phyloP scores from a whole-genome alignment of 169 alveolate genomes.

The Cryptosporidium tyzzeri region DNA sequence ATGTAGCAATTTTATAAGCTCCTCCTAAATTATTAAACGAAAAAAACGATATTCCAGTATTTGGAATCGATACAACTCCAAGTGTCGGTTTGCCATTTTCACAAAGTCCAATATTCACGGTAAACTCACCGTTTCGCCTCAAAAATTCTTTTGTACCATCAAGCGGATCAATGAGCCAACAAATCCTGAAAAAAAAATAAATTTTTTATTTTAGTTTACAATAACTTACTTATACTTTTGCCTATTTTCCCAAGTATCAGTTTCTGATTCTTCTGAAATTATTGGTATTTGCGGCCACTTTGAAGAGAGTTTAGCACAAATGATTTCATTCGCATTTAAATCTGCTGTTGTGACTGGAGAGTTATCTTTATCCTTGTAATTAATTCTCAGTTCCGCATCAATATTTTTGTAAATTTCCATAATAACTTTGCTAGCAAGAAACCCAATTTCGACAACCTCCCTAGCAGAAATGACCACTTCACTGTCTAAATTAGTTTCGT shows the following conservation, averaged over 20 bases:
- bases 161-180: constrained; percentile 80
- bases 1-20: constrained; percentile 53
- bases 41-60: constrained; percentile 43
- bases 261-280: constrained; percentile 75
- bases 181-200: constrained; percentile 6
- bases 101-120: constrained; percentile 79
- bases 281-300: constrained; percentile 76
- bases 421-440: constrained; percentile 42
- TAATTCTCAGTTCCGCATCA: constrained; percentile 2
- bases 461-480: constrained; percentile 17
- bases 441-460: constrained; percentile 55
- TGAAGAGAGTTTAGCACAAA: constrained; percentile 53
- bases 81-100: constrained; percentile 66
- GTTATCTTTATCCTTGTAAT: constrained; percentile 41
- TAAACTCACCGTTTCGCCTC: constrained; percentile 79
- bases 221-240: constrained; percentile 44
- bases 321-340: constrained; percentile 56
- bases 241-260: constrained; percentile 35
- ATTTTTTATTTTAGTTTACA: neutral
- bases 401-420: constrained; percentile 49
- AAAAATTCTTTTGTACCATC: constrained; percentile 83
- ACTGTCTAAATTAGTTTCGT: neutral
- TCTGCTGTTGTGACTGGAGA: constrained; percentile 76
- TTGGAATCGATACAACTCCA: constrained; percentile 80
- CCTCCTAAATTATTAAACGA: constrained; percentile 67